A percentile compares a stretch with the other conserved stretches of the same genome.
Evolutionary conservation across 768 basidiomycete species (phyloP).

Genomic region (Lyophyllum atratum): DNA sequence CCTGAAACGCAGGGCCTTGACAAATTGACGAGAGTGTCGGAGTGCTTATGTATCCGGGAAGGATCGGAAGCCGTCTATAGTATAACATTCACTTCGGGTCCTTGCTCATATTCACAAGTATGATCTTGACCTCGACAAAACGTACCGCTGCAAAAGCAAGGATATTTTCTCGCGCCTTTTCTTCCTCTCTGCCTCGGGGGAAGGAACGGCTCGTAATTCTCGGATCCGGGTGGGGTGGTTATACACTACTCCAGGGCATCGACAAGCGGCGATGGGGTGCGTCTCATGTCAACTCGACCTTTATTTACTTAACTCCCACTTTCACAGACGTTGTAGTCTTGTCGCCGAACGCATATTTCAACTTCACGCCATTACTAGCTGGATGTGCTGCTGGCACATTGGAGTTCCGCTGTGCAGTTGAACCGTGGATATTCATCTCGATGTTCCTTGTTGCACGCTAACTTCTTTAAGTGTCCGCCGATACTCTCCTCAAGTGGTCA

Average conservation of each 20-base stretch:
- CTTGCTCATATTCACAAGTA: neutral
- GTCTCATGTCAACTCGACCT: slow-evolving; percentile 17
- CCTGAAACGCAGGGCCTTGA: neutral
- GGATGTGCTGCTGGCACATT: slow-evolving; percentile 81
- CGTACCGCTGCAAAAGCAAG: neutral
- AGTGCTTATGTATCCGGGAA: slow-evolving; percentile 7
- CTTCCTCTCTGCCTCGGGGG: slow-evolving; percentile 3
- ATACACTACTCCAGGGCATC: slow-evolving; percentile 63
- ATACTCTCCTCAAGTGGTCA: slow-evolving; percentile 15
- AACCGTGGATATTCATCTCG: slow-evolving; percentile 56
- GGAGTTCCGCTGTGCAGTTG: slow-evolving; percentile 79
- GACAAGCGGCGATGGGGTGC: slow-evolving; percentile 75
- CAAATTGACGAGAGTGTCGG: neutral
- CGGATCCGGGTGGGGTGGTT: slow-evolving; percentile 81
- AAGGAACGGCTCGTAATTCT: slow-evolving; percentile 63
- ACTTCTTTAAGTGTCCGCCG: slow-evolving; percentile 9
- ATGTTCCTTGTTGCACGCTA: neutral
- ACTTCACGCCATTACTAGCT: slow-evolving; percentile 68
- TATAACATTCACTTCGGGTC: neutral
- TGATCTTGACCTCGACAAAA: neutral
- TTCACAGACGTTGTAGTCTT: slow-evolving; percentile 61
- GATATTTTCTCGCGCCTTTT: neutral
- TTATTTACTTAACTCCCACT: neutral
- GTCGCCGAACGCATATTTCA: slow-evolving; percentile 70
- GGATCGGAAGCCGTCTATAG: slow-evolving; percentile 5